Evolutionary conservation across 768 basidiomycete genomes (phyloP), one percentile per base, ranked within the genome.

Genomic region (Kwoniella botswanensis): DNA sequence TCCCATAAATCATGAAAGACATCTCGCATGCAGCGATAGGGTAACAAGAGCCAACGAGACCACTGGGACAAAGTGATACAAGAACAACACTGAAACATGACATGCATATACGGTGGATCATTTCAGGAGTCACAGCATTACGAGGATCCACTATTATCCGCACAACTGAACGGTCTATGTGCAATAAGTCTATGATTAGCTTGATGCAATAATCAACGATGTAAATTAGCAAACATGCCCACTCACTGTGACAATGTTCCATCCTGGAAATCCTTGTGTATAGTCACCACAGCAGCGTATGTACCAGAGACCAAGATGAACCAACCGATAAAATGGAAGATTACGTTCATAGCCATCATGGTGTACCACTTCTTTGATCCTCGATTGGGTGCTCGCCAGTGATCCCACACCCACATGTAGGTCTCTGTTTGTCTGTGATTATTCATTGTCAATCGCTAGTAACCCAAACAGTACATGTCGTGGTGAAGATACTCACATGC

Each of bases 371-470:
- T 54, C 5, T 17, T 50, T 4, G 63, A 41, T 3, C 67, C 60
- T 59, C 65, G 56, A 17, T 35, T 54, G 13, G 64, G 57, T 2
- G 42, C 41, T 44, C 67, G 24, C 63, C 66, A 73, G 69, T 74
- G 67, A 52, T 77, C 74, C 72, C 74, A 76, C 17, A 82, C 69
- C 79, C 79, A 82, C 81, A 82, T 80, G 69, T 63, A 74, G 26
- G 72, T 74, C 61, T 76, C 73, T 1, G 75, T 61, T 55, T 74
- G 67, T n/a, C 77, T 70, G 35, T 53, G 18, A 11, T 63, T 55
- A 4, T 5, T 24, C 54, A 22, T 10, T 2, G 35, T 59, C 12
- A 11, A 9, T 2, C 2, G 35, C 69, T 54, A 73, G 72, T 55
- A 10, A 35, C 35, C 35, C 6, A 7, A 7, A 35, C 35, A 35